Conservation (phyloP, 2,329 filamentous ascomycete genomes). For the Beauveria sp. region DNA sequence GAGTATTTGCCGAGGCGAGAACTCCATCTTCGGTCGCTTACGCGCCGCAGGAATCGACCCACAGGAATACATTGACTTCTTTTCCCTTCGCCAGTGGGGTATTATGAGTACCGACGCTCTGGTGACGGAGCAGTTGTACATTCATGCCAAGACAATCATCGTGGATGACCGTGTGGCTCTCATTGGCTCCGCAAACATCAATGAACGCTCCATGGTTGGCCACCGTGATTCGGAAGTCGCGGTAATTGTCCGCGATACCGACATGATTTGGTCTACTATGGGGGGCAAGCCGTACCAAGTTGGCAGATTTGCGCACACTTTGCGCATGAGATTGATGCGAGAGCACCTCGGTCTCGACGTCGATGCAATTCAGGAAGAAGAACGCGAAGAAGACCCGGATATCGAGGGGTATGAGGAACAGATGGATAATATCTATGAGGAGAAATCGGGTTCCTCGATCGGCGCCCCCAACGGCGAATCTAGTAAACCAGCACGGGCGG, state of each 20-base stretch:
- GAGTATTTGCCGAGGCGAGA: constrained; percentile 87
- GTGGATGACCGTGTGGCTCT: constrained; percentile 89
- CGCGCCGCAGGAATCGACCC: constrained; percentile 76
- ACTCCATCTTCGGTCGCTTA: constrained; percentile 84
- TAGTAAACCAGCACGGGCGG: constrained; percentile 31
- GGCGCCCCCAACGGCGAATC: constrained; percentile 1
- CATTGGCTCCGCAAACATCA: constrained; percentile 97
- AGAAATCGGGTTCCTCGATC: constrained; percentile 28
- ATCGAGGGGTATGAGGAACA: constrained; percentile 47
- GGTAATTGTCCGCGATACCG: constrained; percentile 81
- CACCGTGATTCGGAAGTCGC: constrained; percentile 88
- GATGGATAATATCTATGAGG: constrained; percentile 55
- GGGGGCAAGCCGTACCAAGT: constrained; percentile 82
- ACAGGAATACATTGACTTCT: constrained; percentile 93
- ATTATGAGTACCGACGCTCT: constrained; percentile 77
- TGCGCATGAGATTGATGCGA: constrained; percentile 89
- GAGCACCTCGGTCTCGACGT: constrained; percentile 96
- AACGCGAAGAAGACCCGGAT: constrained; percentile 60
- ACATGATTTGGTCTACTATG: constrained; percentile 91
- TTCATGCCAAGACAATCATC: constrained; percentile 94
- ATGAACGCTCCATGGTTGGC: constrained; percentile 92
- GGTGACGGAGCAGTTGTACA: constrained; percentile 94
- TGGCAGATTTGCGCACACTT: constrained; percentile 83
- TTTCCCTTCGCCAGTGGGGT: constrained; percentile 85
- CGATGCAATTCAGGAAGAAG: constrained; percentile 78